These are phyloP conservation scores for Elaeis oleifera DNA, from an alignment of 202 grass and related monocot genomes.

Conservation along the genomic window DNA sequence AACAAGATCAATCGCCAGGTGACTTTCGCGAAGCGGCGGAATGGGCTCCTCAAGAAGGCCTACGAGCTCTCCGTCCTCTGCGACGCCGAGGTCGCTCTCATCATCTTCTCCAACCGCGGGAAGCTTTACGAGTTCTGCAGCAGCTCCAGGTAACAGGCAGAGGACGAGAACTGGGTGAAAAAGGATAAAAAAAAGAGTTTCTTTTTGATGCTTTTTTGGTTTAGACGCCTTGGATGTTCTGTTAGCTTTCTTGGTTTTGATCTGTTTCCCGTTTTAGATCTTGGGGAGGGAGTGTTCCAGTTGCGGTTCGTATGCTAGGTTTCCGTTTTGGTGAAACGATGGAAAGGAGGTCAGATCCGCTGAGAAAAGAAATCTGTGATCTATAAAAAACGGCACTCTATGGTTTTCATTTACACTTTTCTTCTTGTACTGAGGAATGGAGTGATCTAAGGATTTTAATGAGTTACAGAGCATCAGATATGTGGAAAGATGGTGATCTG, in stretches of 20 bases:
- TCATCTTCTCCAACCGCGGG: slow-evolving; percentile 39
- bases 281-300: too few relatives aligned
- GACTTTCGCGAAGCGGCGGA: slow-evolving; percentile 39
- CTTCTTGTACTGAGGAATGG: too few relatives aligned
- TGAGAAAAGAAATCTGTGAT: too few relatives aligned
- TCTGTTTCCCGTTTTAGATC: neutral
- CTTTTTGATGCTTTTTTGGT: neutral
- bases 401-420: too few relatives aligned
- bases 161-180: too few relatives aligned
- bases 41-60: slow-evolving; percentile 41
- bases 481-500: neutral
- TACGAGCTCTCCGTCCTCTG: slow-evolving; percentile 43
- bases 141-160: slow-evolving; percentile 20
- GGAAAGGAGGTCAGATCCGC: slow-evolving; percentile 7
- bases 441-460: too few relatives aligned
- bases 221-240: neutral
- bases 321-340: slow-evolving; percentile 15
- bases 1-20: slow-evolving; percentile 51
- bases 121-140: slow-evolving; percentile 45
- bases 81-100: slow-evolving; percentile 40
- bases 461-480: slow-evolving; percentile 6
- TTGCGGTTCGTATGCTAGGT: slow-evolving; percentile 6
- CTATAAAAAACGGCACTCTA: too few relatives aligned
- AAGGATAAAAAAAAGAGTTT: too few relatives aligned
- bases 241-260: slow-evolving; percentile 11